A percentile compares a stretch with the other conserved stretches of the same genome.
These are phyloP conservation scores for Arabidopsis hybrid DNA, from an alignment of 441 rosid species.

Conservation along the genomic window DNA sequence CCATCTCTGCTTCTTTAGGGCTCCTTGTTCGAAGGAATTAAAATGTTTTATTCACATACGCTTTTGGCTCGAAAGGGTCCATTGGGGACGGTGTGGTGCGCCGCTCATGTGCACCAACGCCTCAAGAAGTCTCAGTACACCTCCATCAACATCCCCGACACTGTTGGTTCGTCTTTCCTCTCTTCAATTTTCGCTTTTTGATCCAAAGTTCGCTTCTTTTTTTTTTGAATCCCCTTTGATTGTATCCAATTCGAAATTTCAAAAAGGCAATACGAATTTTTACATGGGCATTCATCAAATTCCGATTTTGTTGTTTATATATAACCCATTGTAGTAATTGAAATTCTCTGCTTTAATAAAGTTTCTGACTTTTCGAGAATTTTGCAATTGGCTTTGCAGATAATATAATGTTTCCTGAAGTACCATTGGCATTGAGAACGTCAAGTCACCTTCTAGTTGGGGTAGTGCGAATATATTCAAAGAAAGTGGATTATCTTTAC, in stretches of 20 bases:
- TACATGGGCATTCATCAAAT: background rate
- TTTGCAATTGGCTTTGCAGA: constrained; percentile 48
- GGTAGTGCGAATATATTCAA: constrained; percentile 84
- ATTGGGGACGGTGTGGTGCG: constrained; percentile 92
- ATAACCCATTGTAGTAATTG: background rate
- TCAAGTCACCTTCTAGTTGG: constrained; percentile 89
- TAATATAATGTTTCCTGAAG: constrained; percentile 70
- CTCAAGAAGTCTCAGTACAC: constrained; percentile 87
- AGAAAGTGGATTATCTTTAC: constrained; percentile 85
- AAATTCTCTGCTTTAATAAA: constrained; percentile 1
- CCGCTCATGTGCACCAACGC: constrained; percentile 88
- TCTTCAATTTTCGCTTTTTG: constrained; percentile 1
- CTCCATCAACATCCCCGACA: constrained; percentile 72
- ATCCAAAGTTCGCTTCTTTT: constrained; percentile 7
- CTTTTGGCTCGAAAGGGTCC: constrained; percentile 81
- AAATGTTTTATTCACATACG: constrained; percentile 84
- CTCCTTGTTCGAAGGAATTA: background rate
- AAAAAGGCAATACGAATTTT: background rate
- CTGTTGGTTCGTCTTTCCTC: constrained; percentile 64
- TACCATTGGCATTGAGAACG: constrained; percentile 83
- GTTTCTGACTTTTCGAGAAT: background rate
- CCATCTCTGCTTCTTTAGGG: background rate
- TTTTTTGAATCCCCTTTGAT: background rate
- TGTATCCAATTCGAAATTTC: too few relatives aligned
- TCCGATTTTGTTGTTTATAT: background rate